Base-by-base conservation (phyloP, 345 rosid species). In the Aurinia saxatilis region DNA sequence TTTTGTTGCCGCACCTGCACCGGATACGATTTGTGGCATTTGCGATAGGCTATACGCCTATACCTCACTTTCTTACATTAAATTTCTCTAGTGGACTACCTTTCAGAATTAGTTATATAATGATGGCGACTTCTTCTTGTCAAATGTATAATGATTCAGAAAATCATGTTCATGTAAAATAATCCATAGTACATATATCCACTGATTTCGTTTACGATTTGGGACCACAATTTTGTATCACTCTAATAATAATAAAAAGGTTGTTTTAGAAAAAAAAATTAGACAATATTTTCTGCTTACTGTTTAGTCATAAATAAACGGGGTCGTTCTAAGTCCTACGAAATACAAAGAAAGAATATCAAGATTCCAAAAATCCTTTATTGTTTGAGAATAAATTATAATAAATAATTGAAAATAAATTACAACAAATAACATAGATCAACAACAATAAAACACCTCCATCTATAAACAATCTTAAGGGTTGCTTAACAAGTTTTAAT, bases 71-170 rank as follows among this genome's bases (percentile, higher is more conserved):
- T 30, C 11, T 31, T 33, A 58, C 29, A 50, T 31, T 21, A 11
- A 30, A 15, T 50, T 41, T 68, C 21, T 40, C 33, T 59, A 50
- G 73, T 68, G 73, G 66, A 68, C 39, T 23, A 42, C 12, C 40
- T 68, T 68, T 59, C 2, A 41, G 39, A 51, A 50, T 68, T 50
- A 6, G 38, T 59, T 68, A 59, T 50, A 15, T 41, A 30, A 15
- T 41, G 36, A 50, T 50, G 53, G 29, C 30, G 52, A 67, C 65
- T 21, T 50, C 42, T 38, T 39, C 12, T 14, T 59, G 34, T 50
- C 59, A 15, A 16, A 40, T 34, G 7, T 41, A 42, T 40, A 67
- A 40, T 31, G 72, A 59, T 50, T 50, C 72, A 50, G 72, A 50
- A 58, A 50, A 50, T 59, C 31, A 58, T 58, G 53, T 41, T 50